A percentile compares a stretch with the other conserved stretches of the same genome.
Evolutionary conservation across 2,329 filamentous ascomycete species (phyloP).

Genomic region (Leptographium flavum): DNA sequence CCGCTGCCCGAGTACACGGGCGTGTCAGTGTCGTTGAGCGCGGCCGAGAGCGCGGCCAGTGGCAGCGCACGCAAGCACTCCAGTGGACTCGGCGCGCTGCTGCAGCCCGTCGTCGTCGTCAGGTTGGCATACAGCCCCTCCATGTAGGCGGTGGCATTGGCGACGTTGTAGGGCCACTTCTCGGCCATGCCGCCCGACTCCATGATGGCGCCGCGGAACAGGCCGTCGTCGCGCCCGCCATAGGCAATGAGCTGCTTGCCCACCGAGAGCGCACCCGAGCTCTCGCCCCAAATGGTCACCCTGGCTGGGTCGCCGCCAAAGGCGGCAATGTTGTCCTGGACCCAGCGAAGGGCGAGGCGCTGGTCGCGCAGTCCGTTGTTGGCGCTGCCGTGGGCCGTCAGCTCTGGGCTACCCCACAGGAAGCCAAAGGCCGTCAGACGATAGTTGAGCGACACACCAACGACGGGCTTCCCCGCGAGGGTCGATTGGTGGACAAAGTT

Average conservation of each 20-base stretch:
- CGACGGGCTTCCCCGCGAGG: constrained; percentile 27
- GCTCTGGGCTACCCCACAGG: constrained; percentile 28
- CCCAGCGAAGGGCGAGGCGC: constrained; percentile 3
- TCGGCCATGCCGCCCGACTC: neutral
- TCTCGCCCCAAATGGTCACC: constrained; percentile 11
- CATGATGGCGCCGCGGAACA: constrained; percentile 37
- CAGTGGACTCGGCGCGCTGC: too few species aligned
- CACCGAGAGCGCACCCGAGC: constrained; percentile 24
- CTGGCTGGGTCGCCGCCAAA: constrained; percentile 4
- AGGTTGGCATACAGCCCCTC: too few species aligned
- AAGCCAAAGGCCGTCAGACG: constrained; percentile 37
- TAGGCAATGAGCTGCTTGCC: constrained; percentile 37
- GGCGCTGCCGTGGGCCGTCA: neutral
- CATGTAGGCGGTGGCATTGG: too few species aligned
- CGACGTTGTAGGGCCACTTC: constrained; percentile 10
- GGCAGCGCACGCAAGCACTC: too few species aligned
- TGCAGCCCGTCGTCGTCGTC: too few species aligned
- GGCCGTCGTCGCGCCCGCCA: constrained; percentile 34
- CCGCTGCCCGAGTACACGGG: too few species aligned
- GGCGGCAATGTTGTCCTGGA: constrained; percentile 3
- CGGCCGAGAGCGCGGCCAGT: too few species aligned
- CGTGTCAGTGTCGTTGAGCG: too few species aligned
- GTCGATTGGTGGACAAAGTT: constrained; percentile 36
- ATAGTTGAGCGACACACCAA: constrained; percentile 32
- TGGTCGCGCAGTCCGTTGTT: constrained; percentile 1